A percentile compares a stretch with the other conserved stretches of the same genome.
phyloP scores from a whole-genome alignment of 2,329 filamentous ascomycete genomes.

The Fusarium sp. region DNA sequence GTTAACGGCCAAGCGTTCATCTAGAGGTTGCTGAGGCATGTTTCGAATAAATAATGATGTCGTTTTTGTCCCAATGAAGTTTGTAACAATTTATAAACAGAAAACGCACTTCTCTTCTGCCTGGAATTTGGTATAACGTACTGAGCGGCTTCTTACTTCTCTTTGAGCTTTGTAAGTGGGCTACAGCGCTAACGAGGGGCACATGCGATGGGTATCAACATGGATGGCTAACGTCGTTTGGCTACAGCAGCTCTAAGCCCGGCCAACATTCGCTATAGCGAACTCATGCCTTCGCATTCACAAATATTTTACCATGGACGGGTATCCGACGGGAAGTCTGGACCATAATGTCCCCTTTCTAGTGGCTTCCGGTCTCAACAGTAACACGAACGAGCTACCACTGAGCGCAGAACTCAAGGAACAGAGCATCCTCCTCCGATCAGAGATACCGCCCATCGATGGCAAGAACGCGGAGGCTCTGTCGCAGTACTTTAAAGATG shows the following conservation, averaged over 20 bases:
- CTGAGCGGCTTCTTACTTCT: not conserved
- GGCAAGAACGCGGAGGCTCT: conserved; percentile 74
- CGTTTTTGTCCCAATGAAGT: not conserved
- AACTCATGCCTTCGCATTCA: conserved; percentile 39
- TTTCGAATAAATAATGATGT: not conserved
- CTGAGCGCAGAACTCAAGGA: conserved; percentile 66
- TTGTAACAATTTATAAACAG: not conserved
- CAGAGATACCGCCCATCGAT: conserved; percentile 75
- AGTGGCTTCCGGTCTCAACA: conserved; percentile 79
- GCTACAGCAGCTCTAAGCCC: conserved; percentile 39
- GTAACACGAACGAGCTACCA: conserved; percentile 55
- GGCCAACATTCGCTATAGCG: conserved; percentile 32
- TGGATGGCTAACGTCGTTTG: conserved; percentile 41
- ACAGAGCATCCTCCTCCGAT: conserved; percentile 71
- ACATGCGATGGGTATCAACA: conserved; percentile 33
- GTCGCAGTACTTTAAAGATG: conserved; percentile 71
- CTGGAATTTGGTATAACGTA: not conserved
- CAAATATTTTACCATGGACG: conserved; percentile 71
- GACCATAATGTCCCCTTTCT: conserved; percentile 89
- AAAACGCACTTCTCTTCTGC: not conserved
- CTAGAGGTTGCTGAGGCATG: conserved; percentile 1
- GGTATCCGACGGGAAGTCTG: conserved; percentile 81
- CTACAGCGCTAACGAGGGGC: conserved; percentile 45
- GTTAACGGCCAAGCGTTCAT: conserved; percentile 13
- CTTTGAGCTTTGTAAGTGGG: conserved; percentile 43